Conservation (phyloP, 352 stramenopile genomes). For the Globisporangium spinosum region DNA sequence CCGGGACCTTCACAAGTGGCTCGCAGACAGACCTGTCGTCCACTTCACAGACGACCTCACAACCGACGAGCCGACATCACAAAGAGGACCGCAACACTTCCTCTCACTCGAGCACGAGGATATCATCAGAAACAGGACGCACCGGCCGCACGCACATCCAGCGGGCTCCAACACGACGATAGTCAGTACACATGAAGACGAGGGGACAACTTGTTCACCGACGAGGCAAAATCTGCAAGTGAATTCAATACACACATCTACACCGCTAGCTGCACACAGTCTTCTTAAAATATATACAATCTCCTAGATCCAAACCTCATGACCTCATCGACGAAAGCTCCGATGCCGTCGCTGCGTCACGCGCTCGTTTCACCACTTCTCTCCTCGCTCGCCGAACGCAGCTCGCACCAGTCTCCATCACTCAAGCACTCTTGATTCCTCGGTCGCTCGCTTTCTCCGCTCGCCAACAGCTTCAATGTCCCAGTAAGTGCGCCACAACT, state of each 20-base stretch:
- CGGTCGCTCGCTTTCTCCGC: too few species aligned
- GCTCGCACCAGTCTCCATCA: not conserved
- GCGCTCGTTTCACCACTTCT: not conserved
- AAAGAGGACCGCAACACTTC: not conserved
- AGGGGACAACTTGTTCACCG: not conserved
- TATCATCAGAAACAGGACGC: not conserved
- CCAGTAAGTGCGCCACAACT: too few species aligned
- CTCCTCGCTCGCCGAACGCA: not conserved
- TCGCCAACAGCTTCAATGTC: too few species aligned
- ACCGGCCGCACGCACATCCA: not conserved
- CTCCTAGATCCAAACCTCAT: not conserved
- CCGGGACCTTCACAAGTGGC: too few species aligned
- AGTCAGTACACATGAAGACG: too few species aligned
- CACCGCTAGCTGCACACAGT: too few species aligned
- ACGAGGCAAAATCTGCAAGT: not conserved
- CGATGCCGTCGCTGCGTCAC: not conserved
- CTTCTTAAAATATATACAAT: too few species aligned
- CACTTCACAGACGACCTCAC: not conserved
- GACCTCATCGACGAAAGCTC: not conserved
- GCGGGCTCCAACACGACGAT: not conserved
- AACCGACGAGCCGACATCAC: not conserved
- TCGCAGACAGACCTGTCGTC: not conserved
- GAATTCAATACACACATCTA: too few species aligned
- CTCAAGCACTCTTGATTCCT: not conserved
- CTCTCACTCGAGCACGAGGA: not conserved